These are phyloP conservation scores for Meira miltonrushii DNA, from an alignment of 1,284 basidiomycete genomes.

Conservation along the genomic window DNA sequence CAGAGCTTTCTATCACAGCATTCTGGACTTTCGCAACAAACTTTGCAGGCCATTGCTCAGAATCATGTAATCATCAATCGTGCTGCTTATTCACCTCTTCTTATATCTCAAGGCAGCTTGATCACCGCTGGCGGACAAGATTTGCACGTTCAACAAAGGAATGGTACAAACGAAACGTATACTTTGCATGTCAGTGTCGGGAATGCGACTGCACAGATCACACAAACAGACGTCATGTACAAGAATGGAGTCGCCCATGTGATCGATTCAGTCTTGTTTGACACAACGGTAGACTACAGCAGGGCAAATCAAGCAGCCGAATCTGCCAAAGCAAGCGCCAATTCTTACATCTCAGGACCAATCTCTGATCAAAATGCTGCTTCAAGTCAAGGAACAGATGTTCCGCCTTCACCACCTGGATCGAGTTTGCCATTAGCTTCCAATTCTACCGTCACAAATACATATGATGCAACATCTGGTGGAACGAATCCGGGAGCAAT, in stretches of 20 bases:
- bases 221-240: conserved; percentile 35
- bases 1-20: conserved; percentile 18
- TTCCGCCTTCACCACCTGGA: conserved; percentile 14
- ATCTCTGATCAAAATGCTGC: conserved; percentile 26
- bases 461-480: no score
- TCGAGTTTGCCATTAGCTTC: no score
- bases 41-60: conserved; percentile 21
- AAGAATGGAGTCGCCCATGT: conserved; percentile 33
- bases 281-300: conserved; percentile 20
- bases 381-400: conserved; percentile 26
- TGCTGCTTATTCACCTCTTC: conserved; percentile 31
- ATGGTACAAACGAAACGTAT: conserved; percentile 12
- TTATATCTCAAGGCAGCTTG: conserved; percentile 28
- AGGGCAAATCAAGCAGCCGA: conserved; percentile 32
- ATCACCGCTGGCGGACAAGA: conserved; percentile 35
- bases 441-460: no score
- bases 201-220: conserved; percentile 27
- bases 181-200: conserved; percentile 21
- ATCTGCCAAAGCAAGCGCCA: conserved; percentile 20
- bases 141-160: conserved; percentile 25
- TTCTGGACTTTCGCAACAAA: conserved; percentile 14
- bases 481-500: no score
- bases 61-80: conserved; percentile 35
- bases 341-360: conserved; percentile 21
- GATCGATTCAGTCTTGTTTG: conserved; percentile 34